Evolutionary conservation across 2,329 filamentous ascomycete species (phyloP), one percentile per base, ranked within the genome.

Genomic region (Trichophyton benhamiae): DNA sequence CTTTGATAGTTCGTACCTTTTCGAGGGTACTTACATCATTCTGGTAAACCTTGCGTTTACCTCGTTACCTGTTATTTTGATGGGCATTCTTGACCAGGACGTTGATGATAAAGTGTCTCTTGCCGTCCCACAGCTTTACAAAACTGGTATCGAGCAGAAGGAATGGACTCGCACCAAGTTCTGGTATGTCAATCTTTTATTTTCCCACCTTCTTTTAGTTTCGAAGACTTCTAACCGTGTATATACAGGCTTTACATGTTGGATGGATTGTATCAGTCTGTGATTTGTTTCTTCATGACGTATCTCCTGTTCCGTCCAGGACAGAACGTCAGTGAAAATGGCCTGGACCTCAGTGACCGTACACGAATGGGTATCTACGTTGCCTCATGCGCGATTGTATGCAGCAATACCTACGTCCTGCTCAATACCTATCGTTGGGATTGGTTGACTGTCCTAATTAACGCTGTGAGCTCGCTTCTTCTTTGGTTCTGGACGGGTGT

Each of bases 341-440:
- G 94, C 3, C 79, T 88, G 59, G 84, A 87, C 66, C 77, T 97
- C 27, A 82, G 84, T 63, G 92, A 97, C 68, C 85, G 90, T 67
- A 83, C 86, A 65, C 86, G 91, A 66, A 87, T 99, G 69, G 94
- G 94, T 68, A 83, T 89, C 60, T 95, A 94, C 72, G 84, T 96
- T 67, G 91, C 86, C 2, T 89, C 89, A 62, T 88, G 89, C 13
- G 86, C 89, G 5, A 86, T 99, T 62, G 77, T 95, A 67, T 87
- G 89, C 46, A 95, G 96, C 79, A 99, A 99, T 74, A 78, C 87
- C 63, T 99, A 97, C 77, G 89, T 99, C 67, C 79, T 99, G 66
- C 85, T 97, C 77, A 99, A 99, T 76, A 95, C 89, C 0, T 97
- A 96, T 74, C 85, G 92, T 63, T 99, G 94, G 94, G 94, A 99